Conservation (phyloP, 495 filamentous ascomycete genomes). For the Hypoxylon subgilvum region DNA sequence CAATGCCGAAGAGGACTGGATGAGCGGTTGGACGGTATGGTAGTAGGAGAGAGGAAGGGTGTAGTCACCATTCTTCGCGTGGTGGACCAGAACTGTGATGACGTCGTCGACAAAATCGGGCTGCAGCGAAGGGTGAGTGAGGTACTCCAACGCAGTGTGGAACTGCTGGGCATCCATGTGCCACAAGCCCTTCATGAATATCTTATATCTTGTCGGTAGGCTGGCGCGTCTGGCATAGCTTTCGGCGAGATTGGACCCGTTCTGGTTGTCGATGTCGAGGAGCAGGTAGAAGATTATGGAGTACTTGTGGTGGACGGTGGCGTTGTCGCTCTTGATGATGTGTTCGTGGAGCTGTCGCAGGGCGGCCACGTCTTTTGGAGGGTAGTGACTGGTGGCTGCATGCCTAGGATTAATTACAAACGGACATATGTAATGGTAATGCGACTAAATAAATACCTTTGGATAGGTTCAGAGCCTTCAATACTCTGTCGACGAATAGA, state of each 20-base stretch:
- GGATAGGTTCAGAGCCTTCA: constrained; percentile 71
- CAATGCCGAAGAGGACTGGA: constrained; percentile 64
- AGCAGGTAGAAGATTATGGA: constrained; percentile 81
- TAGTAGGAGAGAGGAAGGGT: constrained; percentile 76
- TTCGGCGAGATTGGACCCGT: constrained; percentile 57
- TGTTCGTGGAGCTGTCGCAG: constrained; percentile 68
- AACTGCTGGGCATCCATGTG: constrained; percentile 74
- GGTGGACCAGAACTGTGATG: constrained; percentile 67
- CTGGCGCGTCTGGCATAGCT: constrained; percentile 57
- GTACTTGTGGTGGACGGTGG: constrained; percentile 74
- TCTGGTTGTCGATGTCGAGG: constrained; percentile 68
- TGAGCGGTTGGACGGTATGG: constrained; percentile 69
- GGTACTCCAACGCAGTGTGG: constrained; percentile 69
- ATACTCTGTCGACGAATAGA: constrained; percentile 76
- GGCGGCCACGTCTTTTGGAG: constrained; percentile 67
- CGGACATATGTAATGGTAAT: too few species aligned
- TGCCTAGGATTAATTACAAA: background rate
- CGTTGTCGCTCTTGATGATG: constrained; percentile 62
- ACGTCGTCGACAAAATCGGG: constrained; percentile 84
- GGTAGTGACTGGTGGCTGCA: constrained; percentile 62
- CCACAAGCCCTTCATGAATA: constrained; percentile 83
- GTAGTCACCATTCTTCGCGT: constrained; percentile 65
- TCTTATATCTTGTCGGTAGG: constrained; percentile 69
- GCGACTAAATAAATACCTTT: constrained; percentile 54
- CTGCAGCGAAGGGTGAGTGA: constrained; percentile 76